These are phyloP conservation scores for Lotmaria passim DNA, from an alignment of 208 protist genomes.

Conservation along the genomic window DNA sequence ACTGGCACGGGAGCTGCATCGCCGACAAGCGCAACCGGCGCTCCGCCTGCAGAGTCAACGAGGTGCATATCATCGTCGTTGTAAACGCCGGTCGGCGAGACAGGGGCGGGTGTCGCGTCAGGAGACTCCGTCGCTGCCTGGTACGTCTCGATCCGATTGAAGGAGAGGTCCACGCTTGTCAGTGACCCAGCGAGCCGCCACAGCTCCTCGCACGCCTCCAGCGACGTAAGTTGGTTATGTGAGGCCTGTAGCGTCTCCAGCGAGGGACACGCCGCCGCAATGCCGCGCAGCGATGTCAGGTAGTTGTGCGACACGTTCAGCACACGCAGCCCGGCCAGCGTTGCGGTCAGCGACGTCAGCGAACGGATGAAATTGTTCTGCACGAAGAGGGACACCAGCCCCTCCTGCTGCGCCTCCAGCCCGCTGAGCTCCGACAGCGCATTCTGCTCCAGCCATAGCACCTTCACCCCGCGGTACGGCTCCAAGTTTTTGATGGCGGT, in stretches of 20 bases:
- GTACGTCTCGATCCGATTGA: constrained; percentile 83
- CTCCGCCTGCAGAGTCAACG: constrained; percentile 29
- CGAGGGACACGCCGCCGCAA: constrained; percentile 53
- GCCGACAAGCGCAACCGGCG: not conserved
- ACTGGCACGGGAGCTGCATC: not conserved
- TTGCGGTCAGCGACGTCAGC: constrained; percentile 46
- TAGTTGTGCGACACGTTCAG: constrained; percentile 82
- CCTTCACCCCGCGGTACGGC: constrained; percentile 86
- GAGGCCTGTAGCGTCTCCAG: constrained; percentile 77
- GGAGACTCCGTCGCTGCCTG: constrained; percentile 14
- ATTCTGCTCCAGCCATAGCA: constrained; percentile 96
- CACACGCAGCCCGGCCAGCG: constrained; percentile 80
- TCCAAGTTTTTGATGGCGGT: constrained; percentile 87
- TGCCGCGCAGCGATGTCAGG: constrained; percentile 63
- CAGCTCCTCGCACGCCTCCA: constrained; percentile 77
- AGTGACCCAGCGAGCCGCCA: constrained; percentile 69
- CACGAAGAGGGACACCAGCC: constrained; percentile 91
- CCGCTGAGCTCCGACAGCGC: constrained; percentile 84
- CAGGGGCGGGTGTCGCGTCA: not conserved
- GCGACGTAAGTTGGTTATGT: constrained; percentile 77
- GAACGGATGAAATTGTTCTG: constrained; percentile 93
- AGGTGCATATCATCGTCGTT: constrained; percentile 46
- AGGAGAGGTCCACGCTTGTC: constrained; percentile 92
- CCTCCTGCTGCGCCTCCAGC: constrained; percentile 59
- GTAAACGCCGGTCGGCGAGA: not conserved